phyloP scores from a whole-genome alignment of 1,139 yeast genomes.

The Sugiyamaella castrensis region DNA sequence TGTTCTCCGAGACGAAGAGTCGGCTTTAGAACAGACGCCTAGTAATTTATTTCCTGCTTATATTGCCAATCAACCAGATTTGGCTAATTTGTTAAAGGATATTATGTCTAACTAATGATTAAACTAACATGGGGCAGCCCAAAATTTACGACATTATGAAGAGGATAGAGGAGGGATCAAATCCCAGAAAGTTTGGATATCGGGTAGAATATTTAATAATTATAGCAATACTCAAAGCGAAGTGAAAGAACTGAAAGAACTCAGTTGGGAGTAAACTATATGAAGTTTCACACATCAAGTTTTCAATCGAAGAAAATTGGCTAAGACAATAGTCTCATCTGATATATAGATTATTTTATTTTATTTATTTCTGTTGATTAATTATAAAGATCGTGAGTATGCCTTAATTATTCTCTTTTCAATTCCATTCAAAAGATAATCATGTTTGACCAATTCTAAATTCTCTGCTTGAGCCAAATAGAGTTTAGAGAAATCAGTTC shows the following conservation, averaged over 20 bases:
- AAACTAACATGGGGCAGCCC: neutral
- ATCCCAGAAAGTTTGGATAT: too few species aligned
- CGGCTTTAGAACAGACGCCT: constrained; percentile 6
- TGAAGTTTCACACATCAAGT: neutral
- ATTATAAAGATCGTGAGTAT: constrained; percentile 12
- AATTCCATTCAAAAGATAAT: constrained; percentile 57
- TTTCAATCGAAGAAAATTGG: too few species aligned
- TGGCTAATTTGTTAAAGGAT: constrained; percentile 16
- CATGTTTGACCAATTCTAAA: constrained; percentile 62
- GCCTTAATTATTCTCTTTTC: constrained; percentile 55
- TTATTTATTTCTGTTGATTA: constrained; percentile 1
- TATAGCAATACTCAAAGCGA: too few species aligned
- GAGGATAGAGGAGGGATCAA: too few species aligned
- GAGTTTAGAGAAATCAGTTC: constrained; percentile 49
- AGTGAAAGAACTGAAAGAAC: too few species aligned
- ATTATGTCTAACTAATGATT: constrained; percentile 17
- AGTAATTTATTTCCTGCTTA: constrained; percentile 2
- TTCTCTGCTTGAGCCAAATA: constrained; percentile 75
- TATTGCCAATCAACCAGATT: constrained; percentile 13
- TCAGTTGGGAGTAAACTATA: too few species aligned
- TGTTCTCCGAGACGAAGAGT: constrained; percentile 33
- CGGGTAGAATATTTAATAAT: too few species aligned
- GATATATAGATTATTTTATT: too few species aligned
- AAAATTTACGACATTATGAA: neutral
- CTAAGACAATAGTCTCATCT: neutral